phyloP scores from a whole-genome alignment of 495 filamentous ascomycete genomes.

The Penicillium coprophilum region DNA sequence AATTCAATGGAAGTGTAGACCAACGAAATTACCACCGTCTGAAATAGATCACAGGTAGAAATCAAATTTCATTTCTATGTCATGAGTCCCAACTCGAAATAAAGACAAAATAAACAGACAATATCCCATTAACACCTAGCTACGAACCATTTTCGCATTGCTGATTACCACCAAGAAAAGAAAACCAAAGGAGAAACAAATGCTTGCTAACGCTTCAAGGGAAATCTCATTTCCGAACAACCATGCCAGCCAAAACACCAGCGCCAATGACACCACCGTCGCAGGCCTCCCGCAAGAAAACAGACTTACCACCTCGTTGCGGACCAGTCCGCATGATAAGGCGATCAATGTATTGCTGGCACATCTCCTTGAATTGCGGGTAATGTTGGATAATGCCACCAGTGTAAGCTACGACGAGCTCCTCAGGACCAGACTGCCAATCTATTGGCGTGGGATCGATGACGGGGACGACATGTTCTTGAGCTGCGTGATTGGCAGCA shows the following conservation, averaged over 20 bases:
- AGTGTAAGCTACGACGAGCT: slow-evolving; percentile 74
- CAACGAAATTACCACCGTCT: not conserved
- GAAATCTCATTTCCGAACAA: slow-evolving; percentile 29
- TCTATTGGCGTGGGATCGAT: slow-evolving; percentile 38
- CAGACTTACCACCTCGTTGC: slow-evolving; percentile 53
- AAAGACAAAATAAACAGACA: slow-evolving; percentile 5
- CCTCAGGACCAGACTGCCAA: slow-evolving; percentile 53
- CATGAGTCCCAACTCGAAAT: slow-evolving; percentile 1
- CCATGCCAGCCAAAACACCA: slow-evolving; percentile 68
- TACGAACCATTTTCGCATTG: slow-evolving; percentile 13
- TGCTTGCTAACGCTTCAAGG: slow-evolving; percentile 1
- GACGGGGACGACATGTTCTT: slow-evolving; percentile 48
- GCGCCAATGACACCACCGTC: slow-evolving; percentile 78
- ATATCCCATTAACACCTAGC: slow-evolving; percentile 3
- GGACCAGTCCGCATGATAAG: slow-evolving; percentile 59
- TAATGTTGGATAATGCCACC: slow-evolving; percentile 78
- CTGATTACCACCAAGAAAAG: slow-evolving; percentile 10
- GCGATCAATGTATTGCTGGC: slow-evolving; percentile 64
- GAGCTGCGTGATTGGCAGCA: slow-evolving; percentile 18
- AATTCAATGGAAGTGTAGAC: not conserved
- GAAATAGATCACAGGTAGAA: not conserved
- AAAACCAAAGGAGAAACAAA: slow-evolving; percentile 6
- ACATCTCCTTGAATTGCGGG: slow-evolving; percentile 67
- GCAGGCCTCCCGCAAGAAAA: slow-evolving; percentile 66
- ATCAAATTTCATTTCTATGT: slow-evolving; percentile 22